phyloP scores from a whole-genome alignment of 2,329 filamentous ascomycete species.

The Fonsecaea monophora region DNA sequence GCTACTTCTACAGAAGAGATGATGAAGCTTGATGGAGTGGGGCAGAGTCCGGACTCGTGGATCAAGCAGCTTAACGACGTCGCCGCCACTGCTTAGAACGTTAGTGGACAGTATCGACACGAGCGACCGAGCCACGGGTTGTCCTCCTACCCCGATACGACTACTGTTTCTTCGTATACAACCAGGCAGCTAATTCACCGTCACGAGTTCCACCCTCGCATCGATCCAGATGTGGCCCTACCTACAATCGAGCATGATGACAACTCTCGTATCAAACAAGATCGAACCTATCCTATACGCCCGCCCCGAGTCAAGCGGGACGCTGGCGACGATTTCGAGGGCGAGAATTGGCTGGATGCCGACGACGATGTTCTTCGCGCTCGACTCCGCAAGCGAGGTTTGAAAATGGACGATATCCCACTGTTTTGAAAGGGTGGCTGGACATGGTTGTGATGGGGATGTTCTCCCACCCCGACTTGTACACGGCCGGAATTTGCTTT shows the following conservation, averaged over 20 bases:
- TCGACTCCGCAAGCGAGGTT: background rate
- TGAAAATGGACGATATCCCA: background rate
- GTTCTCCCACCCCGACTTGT: background rate
- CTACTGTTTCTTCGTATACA: background rate
- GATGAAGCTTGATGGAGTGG: slow-evolving; percentile 25
- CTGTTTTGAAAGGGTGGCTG: background rate
- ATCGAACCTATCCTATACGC: background rate
- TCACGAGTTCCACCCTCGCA: background rate
- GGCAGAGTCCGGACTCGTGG: slow-evolving; percentile 31
- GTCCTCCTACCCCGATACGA: background rate
- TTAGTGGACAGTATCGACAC: background rate
- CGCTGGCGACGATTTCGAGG: background rate
- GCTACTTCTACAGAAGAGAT: background rate
- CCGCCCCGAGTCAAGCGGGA: background rate
- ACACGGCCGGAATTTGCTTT: background rate
- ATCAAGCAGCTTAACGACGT: slow-evolving; percentile 28
- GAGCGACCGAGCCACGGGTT: background rate
- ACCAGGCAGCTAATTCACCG: background rate
- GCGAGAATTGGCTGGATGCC: background rate
- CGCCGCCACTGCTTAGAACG: slow-evolving; percentile 17
- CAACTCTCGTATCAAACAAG: background rate
- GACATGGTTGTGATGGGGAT: background rate
- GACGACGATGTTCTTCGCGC: background rate
- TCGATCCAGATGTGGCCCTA: background rate
- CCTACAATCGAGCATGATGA: background rate